Evolutionary conservation across 192 early-diverging fungal species (phyloP).

Genomic region (Backusella liffmaniae): DNA sequence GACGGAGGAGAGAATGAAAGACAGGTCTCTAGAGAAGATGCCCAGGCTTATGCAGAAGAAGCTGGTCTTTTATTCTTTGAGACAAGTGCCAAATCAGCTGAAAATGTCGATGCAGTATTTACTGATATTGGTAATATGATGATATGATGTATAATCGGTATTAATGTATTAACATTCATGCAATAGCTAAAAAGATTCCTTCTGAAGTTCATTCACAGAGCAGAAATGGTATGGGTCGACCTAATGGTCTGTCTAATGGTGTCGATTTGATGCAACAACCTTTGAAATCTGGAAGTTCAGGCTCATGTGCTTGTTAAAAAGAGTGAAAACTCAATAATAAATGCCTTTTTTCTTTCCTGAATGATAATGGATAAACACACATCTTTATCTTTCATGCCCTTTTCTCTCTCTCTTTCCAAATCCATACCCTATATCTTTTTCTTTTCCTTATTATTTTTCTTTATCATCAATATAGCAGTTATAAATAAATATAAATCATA

Average conservation of each 20-base stretch:
- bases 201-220: not conserved
- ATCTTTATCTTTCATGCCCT: not conserved
- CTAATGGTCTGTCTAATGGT: not conserved
- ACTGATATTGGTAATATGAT: slow-evolving; percentile 67
- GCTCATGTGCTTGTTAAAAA: slow-evolving; percentile 10
- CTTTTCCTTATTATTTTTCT: not conserved
- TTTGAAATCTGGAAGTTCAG: not conserved
- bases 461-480: not conserved
- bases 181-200: not conserved
- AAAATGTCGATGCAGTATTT: slow-evolving; percentile 89
- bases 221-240: not conserved
- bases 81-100: slow-evolving; percentile 90
- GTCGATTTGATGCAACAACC: not conserved
- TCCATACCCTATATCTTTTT: not conserved
- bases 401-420: not conserved
- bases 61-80: slow-evolving; percentile 87
- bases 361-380: not conserved
- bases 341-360: not conserved
- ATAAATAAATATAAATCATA: not conserved
- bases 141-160: not conserved
- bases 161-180: not conserved
- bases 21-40: slow-evolving; percentile 49
- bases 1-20: slow-evolving; percentile 25
- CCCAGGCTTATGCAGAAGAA: slow-evolving; percentile 56
- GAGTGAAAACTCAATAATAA: not conserved